A percentile compares a stretch with the other conserved stretches of the same genome.
phyloP scores from a whole-genome alignment of 1,284 basidiomycete species.

The Agaricales sp. region DNA sequence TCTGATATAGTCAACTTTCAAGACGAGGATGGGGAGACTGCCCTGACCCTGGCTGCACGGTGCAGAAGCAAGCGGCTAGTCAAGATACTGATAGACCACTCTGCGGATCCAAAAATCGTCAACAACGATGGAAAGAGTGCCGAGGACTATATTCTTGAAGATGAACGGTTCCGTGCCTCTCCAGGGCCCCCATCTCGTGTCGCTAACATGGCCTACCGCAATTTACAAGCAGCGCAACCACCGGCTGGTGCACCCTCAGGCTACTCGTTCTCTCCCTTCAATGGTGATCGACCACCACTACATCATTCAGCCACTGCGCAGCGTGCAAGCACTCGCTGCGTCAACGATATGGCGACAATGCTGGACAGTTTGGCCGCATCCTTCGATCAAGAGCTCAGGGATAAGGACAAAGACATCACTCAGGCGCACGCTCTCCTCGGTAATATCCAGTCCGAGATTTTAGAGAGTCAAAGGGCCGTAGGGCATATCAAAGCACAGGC shows the following conservation, averaged over 20 bases:
- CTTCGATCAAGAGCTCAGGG: constrained; percentile 87
- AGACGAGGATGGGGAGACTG: constrained; percentile 98
- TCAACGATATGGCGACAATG: constrained; percentile 80
- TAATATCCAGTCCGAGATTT: constrained; percentile 88
- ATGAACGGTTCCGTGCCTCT: constrained; percentile 93
- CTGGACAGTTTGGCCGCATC: constrained; percentile 86
- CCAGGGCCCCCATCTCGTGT: constrained; percentile 65
- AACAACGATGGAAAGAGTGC: constrained; percentile 96
- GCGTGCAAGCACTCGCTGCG: constrained; percentile 75
- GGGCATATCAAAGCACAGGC: constrained; percentile 62
- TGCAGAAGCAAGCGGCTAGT: constrained; percentile 96
- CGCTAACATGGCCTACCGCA: constrained; percentile 56
- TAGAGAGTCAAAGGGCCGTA: constrained; percentile 77
- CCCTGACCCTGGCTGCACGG: constrained; percentile 92
- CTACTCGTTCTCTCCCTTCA: constrained; percentile 35
- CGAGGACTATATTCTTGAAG: constrained; percentile 98
- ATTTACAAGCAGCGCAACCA: constrained; percentile 47
- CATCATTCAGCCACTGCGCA: constrained; percentile 87
- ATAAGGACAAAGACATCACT: constrained; percentile 86
- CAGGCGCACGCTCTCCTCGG: constrained; percentile 85
- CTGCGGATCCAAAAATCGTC: constrained; percentile 91
- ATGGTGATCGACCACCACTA: constrained; percentile 57
- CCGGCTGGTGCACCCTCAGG: constrained; percentile 25
- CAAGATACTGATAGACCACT: constrained; percentile 92
- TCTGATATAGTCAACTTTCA: constrained; percentile 99